Conservation (phyloP, 768 basidiomycete species). For the Pisolithus sp. region DNA sequence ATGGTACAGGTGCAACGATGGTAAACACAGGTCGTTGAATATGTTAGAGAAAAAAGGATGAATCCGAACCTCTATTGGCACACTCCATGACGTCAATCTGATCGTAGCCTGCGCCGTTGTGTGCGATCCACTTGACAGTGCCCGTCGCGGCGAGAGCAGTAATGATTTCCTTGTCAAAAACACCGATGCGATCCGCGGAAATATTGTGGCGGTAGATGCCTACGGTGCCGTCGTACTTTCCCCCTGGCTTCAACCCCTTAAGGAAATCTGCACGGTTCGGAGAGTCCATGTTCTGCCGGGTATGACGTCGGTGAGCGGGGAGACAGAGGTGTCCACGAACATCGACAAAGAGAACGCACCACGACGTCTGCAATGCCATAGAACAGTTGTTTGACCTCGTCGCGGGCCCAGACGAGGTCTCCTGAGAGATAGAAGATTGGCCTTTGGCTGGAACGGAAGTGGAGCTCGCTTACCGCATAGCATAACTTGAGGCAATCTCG, state of each 20-base stretch:
- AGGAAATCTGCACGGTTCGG: constrained; percentile 64
- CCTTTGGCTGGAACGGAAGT: background rate
- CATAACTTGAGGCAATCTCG: constrained; percentile 21
- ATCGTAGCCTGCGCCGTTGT: constrained; percentile 93
- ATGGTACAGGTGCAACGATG: background rate
- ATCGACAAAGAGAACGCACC: constrained; percentile 39
- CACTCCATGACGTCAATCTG: constrained; percentile 74
- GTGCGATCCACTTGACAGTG: constrained; percentile 78
- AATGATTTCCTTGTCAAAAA: constrained; percentile 78
- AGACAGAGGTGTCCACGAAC: background rate
- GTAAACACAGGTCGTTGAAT: background rate
- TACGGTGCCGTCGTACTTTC: constrained; percentile 66
- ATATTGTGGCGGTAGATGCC: constrained; percentile 78
- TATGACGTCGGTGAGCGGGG: background rate
- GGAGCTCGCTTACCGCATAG: constrained; percentile 26
- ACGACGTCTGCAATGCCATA: constrained; percentile 66
- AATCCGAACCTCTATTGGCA: constrained; percentile 52
- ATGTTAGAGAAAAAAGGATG: background rate
- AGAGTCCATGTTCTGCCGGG: constrained; percentile 47
- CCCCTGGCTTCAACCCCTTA: constrained; percentile 51
- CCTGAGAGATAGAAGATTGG: constrained; percentile 32
- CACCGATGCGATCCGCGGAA: constrained; percentile 58
- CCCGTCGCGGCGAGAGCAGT: constrained; percentile 46
- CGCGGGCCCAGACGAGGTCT: constrained; percentile 73
- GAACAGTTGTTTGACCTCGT: constrained; percentile 62